These are phyloP conservation scores for Centrapalus pauciflorus DNA, from an alignment of 129 eudicot species.

Conservation along the genomic window DNA sequence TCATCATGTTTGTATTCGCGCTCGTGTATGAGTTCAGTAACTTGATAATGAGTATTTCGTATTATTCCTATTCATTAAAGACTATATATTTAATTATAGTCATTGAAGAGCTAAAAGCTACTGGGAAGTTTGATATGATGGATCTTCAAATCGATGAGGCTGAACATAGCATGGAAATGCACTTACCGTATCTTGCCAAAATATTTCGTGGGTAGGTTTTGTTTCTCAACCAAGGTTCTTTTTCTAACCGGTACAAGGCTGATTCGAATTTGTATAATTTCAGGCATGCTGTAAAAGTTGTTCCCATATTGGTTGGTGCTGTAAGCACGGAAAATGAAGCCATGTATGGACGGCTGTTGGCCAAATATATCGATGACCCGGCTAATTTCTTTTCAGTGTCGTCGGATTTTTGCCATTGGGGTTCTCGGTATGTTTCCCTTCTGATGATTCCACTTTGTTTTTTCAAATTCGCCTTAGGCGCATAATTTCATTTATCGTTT, in stretches of 20 bases:
- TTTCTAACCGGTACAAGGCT: neutral
- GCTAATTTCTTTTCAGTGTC: slow-evolving; percentile 87
- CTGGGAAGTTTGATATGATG: slow-evolving; percentile 89
- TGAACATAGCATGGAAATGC: slow-evolving; percentile 99
- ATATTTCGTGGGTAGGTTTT: slow-evolving; percentile 71
- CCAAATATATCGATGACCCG: slow-evolving; percentile 88
- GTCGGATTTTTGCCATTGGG: slow-evolving; percentile 98
- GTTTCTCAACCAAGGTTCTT: neutral
- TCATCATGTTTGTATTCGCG: neutral
- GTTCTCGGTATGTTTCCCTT: slow-evolving; percentile 60
- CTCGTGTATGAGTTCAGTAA: neutral
- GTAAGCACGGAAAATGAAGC: slow-evolving; percentile 84
- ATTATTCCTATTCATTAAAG: neutral
- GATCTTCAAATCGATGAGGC: slow-evolving; percentile 87
- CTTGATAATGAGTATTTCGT: too few relatives aligned
- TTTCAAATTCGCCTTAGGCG: neutral
- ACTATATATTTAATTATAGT: slow-evolving; percentile 31
- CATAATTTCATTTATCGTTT: neutral
- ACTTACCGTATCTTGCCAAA: slow-evolving; percentile 92
- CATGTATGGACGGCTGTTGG: slow-evolving; percentile 67
- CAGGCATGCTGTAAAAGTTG: slow-evolving; percentile 75
- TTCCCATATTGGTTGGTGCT: slow-evolving; percentile 96
- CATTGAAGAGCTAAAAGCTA: slow-evolving; percentile 77
- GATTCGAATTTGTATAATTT: slow-evolving; percentile 4
- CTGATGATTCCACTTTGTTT: neutral